Base-by-base conservation (phyloP, 2,329 filamentous ascomycete genomes). In the Stagonosporopsis cucurbitacearum region DNA sequence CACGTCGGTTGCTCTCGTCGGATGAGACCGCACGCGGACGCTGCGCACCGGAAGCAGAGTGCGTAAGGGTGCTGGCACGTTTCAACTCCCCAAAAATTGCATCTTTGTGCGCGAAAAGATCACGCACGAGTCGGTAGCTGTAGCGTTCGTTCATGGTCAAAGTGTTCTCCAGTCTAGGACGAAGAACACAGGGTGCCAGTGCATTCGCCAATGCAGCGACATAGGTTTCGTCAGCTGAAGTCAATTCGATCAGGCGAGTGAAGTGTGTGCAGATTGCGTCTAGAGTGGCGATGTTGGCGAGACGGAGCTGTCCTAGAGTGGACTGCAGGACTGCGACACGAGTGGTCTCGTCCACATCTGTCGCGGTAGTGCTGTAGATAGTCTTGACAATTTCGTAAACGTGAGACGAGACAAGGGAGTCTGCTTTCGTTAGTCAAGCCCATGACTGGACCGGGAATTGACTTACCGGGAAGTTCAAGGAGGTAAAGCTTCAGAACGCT, bases 341-440 rank as follows among this genome's bases (percentile, higher is more conserved):
- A 12, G 91, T 88, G 47, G 87, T 83, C 66, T 96, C 91, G 3
- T 88, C 67, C 0, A 71, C 68, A 56, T 76, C 87, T 15, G 86
- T 84, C 54, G 96, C 91, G 37, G 89, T 84, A 12, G 92, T 88
- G 13, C 90, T 92, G 80, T 99, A 99, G 63, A 99, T 96, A 2
- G 92, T 98, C 79, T 96, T 93, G 73, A 99, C 88, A 71, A 99
- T 98, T 79, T 99, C 96, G 76, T 99, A 99, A 55, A 99, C 92
- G 74, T 98, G 94, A 36, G 92, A 96, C 53, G 95, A 98, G 59
- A 99, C 94, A 59, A 99, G 84, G n/a, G 95, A 98, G 77, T 99
- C 95, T 95, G 41, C 20, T 30, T 41, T 11, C 13, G 25, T 75
- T 54, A 75, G 68, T 49, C 22, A 59, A 45, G 63, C 46, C 17